Evolutionary conservation across 371 early-diverging fungal species (phyloP).

Genomic region (Apophysomyces ossiformis): DNA sequence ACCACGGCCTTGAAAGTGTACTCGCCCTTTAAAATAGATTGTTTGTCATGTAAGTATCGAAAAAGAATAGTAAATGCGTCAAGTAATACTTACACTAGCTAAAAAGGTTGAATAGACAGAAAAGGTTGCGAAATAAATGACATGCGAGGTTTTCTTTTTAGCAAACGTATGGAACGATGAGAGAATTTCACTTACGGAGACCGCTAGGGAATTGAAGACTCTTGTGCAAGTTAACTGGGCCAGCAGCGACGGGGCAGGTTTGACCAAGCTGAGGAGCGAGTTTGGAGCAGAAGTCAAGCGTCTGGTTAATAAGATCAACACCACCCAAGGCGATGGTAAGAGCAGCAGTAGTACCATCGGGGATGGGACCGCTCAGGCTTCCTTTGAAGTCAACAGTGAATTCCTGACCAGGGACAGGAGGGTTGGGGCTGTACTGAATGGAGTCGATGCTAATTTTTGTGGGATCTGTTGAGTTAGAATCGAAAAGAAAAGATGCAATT

Average conservation of each 20-base stretch:
- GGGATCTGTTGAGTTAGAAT: background rate
- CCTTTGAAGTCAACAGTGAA: constrained; percentile 62
- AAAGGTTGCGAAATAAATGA: background rate
- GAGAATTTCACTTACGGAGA: constrained; percentile 44
- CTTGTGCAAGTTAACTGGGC: constrained; percentile 46
- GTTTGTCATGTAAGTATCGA: background rate
- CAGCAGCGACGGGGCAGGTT: constrained; percentile 59
- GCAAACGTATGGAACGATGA: background rate
- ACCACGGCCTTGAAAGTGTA: constrained; percentile 20
- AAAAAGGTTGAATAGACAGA: background rate
- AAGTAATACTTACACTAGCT: constrained; percentile 18
- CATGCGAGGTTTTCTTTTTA: background rate
- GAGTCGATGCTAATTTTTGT: constrained; percentile 39
- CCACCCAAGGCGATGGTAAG: constrained; percentile 57
- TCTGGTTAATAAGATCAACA: constrained; percentile 40
- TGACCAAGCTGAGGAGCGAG: constrained; percentile 49
- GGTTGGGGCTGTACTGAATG: constrained; percentile 58
- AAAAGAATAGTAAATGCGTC: background rate
- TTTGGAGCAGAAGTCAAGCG: constrained; percentile 60
- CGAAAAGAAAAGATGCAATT: too few relatives aligned
- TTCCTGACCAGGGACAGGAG: constrained; percentile 52
- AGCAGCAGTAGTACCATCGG: constrained; percentile 53
- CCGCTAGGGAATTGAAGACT: constrained; percentile 60
- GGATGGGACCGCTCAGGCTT: constrained; percentile 40
- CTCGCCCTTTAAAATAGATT: constrained; percentile 9